These are phyloP conservation scores for Plectosphaerella plurivora DNA, from an alignment of 2,329 filamentous ascomycete genomes.

Conservation along the genomic window DNA sequence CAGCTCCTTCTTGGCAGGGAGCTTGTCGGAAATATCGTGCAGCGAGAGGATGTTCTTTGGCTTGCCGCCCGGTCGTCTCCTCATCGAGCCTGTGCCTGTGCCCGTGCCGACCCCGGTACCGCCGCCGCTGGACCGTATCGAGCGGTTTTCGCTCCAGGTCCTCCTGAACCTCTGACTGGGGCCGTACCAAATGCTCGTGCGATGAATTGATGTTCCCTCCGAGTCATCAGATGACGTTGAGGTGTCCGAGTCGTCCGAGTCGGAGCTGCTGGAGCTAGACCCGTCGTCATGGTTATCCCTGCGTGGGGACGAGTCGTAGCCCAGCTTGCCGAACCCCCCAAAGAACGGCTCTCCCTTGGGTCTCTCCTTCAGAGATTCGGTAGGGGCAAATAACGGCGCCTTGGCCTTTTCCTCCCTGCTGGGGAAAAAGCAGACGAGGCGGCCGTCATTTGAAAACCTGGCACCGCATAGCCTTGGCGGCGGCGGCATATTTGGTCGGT, in stretches of 20 bases:
- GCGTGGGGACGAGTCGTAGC: slow-evolving; percentile 45
- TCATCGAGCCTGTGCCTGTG: slow-evolving; percentile 32
- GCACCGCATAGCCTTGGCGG: slow-evolving; percentile 56
- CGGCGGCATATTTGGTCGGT: slow-evolving; percentile 50
- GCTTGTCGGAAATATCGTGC: slow-evolving; percentile 60
- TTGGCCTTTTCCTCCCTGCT: slow-evolving; percentile 60
- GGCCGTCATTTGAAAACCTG: slow-evolving; percentile 57
- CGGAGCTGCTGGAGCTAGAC: slow-evolving; percentile 47
- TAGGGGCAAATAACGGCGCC: slow-evolving; percentile 38
- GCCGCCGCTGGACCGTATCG: slow-evolving; percentile 54
- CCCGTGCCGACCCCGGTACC: slow-evolving; percentile 55
- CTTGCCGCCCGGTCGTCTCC: slow-evolving; percentile 40
- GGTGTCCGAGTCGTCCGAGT: slow-evolving; percentile 43
- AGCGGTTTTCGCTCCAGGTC: slow-evolving; percentile 53
- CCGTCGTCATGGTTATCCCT: slow-evolving; percentile 43
- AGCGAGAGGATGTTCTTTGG: slow-evolving; percentile 71
- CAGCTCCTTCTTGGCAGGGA: slow-evolving; percentile 76
- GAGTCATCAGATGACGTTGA: slow-evolving; percentile 53
- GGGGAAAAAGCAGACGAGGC: slow-evolving; percentile 64
- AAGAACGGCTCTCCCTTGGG: slow-evolving; percentile 51
- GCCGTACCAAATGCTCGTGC: slow-evolving; percentile 53
- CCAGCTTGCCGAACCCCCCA: slow-evolving; percentile 51
- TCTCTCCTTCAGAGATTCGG: slow-evolving; percentile 41
- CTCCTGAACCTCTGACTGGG: slow-evolving; percentile 47
- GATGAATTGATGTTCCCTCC: slow-evolving; percentile 58